Base-by-base conservation (phyloP, 202 grass and related monocot genomes). In the Alloteropsis angusta region DNA sequence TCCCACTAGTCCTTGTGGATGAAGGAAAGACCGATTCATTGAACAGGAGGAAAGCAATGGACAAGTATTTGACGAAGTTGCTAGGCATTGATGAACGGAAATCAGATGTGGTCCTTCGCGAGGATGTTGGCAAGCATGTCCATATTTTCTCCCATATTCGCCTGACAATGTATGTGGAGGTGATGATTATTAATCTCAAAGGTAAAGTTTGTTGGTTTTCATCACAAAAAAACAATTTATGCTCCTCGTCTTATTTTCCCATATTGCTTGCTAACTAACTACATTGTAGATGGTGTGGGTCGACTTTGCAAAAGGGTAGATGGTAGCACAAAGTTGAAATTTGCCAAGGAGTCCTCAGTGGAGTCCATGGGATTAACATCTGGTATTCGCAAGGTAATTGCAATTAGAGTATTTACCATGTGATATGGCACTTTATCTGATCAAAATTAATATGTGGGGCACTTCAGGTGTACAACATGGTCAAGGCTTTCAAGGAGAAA, bases 121-220 rank as follows among this genome's bases (percentile, higher is more conserved):
- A 94, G 46, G 85, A 98, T 71, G 63, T 98, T 73, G 95, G 95
- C 36, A n/a, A 93, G 65, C 68, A 90, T 81, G 78, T 94, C 73
- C 95, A 94, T 79, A 82, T 94, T 65, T 98, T 98, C 82, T 98
- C 95, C 74, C 95, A 95, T 67, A 95, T 98, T 81, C 87, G 78
- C 5, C 79, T 98, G 74, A 85, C 50, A 10, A 98, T 98, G 95
- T 72, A 84, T 76, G 88, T 98, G 62, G 95, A 98, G 45, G 32
- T 98, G 56, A 87, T 98, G 89, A 76, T 95, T 84, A 77, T 98
- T 56, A 89, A 80, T 59, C 21, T 85, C 30, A 77, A 94, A 91
- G 95, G 95, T 92, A 71, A 48, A 46, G 47, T 64, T 65, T 18
- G 58, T 66, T 18, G 44, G 28, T 72, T 85, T 17, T 54, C 2